Base-by-base conservation (phyloP, 441 rosid genomes). In the Erodium chrysanthum region DNA sequence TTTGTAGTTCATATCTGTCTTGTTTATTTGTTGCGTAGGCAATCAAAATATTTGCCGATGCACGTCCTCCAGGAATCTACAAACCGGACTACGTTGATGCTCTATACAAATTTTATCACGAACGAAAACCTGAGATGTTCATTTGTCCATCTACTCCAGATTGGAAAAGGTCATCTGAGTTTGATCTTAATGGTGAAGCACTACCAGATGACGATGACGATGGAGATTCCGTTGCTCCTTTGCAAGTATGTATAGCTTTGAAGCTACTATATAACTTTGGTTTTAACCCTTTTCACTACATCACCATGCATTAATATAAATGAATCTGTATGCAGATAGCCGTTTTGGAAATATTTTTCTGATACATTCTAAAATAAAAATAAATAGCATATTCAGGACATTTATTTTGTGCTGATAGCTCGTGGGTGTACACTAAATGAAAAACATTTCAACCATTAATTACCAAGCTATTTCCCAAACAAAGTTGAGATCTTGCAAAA, bases 171-270 rank as follows among this genome's bases (percentile, higher is more conserved):
- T 85, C 96, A 75, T 84, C 92, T 29, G 99, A 86, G 68, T 86
- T 96, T 62, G 99, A 96, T 88, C 90, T 96, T 71, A 92, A 96
- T 76, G 99, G 99, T 77, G 97, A 96, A 89, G 98, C 97, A 52
- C 74, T 87, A 74, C 88, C 96, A 37, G 94, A 90, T 76, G 97
- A 89, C 42, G 89, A 64, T 4, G 96, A 86, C 65, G 98, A 88
- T 80, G 97, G 91, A 70, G 86, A 74, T 79, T 70, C 90, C 52
- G 82, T 77, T 80, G 83, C 80, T 67, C 84, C 85, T 71, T 77
- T 78, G 69, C 87, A 80, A 67, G 97, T 91, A 87, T 64, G 88
- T 66, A n/a, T 66, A 33, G 22, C 66, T 68, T 77, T 63, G 64
- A 63, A 71, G 68, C 58, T 72, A 35, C 54, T 56, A 22, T 70